Base-by-base conservation (phyloP, 495 filamentous ascomycete species). In the Penicillium crystallinum region DNA sequence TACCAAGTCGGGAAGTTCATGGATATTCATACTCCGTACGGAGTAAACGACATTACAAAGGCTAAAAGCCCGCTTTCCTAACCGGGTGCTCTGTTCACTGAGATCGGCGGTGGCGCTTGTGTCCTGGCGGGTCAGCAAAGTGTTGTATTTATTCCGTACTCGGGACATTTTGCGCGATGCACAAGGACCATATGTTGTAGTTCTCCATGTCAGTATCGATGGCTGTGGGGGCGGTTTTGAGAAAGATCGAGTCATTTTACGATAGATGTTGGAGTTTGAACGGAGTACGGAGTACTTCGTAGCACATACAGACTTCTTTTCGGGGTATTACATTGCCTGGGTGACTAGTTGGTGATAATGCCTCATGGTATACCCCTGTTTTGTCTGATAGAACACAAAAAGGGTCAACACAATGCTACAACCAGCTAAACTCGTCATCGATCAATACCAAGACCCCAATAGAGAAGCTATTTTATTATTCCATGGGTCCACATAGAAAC, bases 101-200 rank as follows among this genome's bases (percentile, higher is more conserved):
- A 50, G 47, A 50, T 50, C 47, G 47, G 47, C 47, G 9, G 37
- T 50, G 33, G 46, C 33, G 22, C 29, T 33, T 41, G 18, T 11
- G 6, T 17, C 22, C 8, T 19, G 4, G 36, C 36, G 27, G 47
- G 27, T 41, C 47, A 17, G 2, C 4, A 31, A 4, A 22, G 33
- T n/a, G 35, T 31, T 27, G 14, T 12, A 14, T 39, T 8, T 30
- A n/a, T 7, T 27, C 23, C 23, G 23, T 27, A 27, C 23, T 27
- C 29, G 29, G 29, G 11, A 9, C 11, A 31, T 11, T 11, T 7
- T 31, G 5, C 8, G 10, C 10, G 29, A 31, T 31, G 29, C 29
- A 31, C 29, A 31, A 9, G 8, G 25, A 29, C n/a, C 8, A 29
- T 29, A 29, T 29, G n/a, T 8, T 29, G 25, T 29, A 29, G n/a